These are phyloP conservation scores for Mitragyna speciosa DNA, from an alignment of 257 asterid genomes.

Conservation along the genomic window DNA sequence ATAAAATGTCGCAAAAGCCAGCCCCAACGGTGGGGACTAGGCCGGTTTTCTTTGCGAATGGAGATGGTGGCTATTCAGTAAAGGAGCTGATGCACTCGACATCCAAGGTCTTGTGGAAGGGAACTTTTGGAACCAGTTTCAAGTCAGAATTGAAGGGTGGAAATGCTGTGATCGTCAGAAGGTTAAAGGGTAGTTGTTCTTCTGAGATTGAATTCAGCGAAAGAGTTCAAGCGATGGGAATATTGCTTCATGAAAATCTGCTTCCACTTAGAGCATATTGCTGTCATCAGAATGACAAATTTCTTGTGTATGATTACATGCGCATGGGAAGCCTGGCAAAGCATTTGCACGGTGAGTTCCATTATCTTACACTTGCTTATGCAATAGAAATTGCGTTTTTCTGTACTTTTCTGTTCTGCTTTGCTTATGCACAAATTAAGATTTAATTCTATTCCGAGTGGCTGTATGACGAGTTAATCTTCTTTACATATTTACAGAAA, in stretches of 20 bases:
- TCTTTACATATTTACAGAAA: no score
- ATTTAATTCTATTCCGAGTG: no score
- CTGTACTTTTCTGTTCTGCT: not conserved
- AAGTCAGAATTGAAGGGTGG: conserved; percentile 16
- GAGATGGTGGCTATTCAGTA: conserved; percentile 11
- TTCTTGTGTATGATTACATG: conserved; percentile 29
- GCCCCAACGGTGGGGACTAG: not conserved
- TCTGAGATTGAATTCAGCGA: conserved; percentile 23
- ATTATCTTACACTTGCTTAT: not conserved
- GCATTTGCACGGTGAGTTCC: conserved; percentile 26
- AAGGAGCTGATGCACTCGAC: conserved; percentile 22
- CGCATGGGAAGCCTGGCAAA: conserved; percentile 31
- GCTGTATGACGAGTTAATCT: no score
- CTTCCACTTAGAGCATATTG: conserved; percentile 26
- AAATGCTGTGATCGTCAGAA: conserved; percentile 17
- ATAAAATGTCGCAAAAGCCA: not conserved
- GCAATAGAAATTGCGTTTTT: not conserved
- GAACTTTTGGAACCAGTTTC: conserved; percentile 25
- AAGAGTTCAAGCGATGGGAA: conserved; percentile 19
- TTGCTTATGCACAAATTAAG: no score
- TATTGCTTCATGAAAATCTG: conserved; percentile 22
- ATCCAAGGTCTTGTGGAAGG: conserved; percentile 22
- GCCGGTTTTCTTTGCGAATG: conserved; percentile 23
- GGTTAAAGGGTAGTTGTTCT: conserved; percentile 19
- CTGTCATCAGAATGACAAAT: conserved; percentile 18